phyloP scores from a whole-genome alignment of 2,329 filamentous ascomycete species.

The Cladophialophora chaetospira region DNA sequence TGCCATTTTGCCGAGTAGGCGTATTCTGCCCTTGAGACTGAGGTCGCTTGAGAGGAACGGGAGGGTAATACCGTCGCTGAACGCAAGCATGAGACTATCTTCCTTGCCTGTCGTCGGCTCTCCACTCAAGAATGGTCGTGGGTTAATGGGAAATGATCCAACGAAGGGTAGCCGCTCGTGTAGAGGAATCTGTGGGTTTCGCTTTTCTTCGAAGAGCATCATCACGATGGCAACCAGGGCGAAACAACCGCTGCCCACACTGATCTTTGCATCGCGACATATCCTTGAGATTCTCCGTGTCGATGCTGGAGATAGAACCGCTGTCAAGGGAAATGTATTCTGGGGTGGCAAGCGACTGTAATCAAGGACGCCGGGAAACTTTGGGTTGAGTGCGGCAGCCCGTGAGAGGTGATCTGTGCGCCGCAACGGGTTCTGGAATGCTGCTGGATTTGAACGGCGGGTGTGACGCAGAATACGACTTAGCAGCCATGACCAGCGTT shows the following conservation, averaged over 20 bases:
- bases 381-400: conserved; percentile 13
- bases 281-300: conserved; percentile 20
- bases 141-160: conserved; percentile 33
- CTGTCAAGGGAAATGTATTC: conserved; percentile 21
- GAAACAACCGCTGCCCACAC: conserved; percentile 30
- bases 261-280: conserved; percentile 27
- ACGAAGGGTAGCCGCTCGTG: conserved; percentile 27
- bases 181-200: conserved; percentile 20
- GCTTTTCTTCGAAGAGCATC: conserved; percentile 30
- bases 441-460: conserved; percentile 19
- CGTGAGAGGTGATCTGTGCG: conserved; percentile 4
- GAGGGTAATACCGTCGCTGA: conserved; percentile 31
- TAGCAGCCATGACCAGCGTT: conserved; percentile 30
- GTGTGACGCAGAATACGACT: conserved; percentile 30
- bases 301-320: conserved; percentile 16
- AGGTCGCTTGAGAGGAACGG: conserved; percentile 28
- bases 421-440: conserved; percentile 31
- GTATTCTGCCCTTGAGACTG: conserved; percentile 24
- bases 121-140: conserved; percentile 27
- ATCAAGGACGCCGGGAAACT: conserved; percentile 22
- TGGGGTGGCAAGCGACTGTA: conserved; percentile 27
- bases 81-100: conserved; percentile 31
- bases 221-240: conserved; percentile 31
- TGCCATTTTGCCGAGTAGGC: conserved; percentile 29
- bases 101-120: conserved; percentile 26